Base-by-base conservation (phyloP, 1,284 basidiomycete species). In the Puccinia coronata region DNA sequence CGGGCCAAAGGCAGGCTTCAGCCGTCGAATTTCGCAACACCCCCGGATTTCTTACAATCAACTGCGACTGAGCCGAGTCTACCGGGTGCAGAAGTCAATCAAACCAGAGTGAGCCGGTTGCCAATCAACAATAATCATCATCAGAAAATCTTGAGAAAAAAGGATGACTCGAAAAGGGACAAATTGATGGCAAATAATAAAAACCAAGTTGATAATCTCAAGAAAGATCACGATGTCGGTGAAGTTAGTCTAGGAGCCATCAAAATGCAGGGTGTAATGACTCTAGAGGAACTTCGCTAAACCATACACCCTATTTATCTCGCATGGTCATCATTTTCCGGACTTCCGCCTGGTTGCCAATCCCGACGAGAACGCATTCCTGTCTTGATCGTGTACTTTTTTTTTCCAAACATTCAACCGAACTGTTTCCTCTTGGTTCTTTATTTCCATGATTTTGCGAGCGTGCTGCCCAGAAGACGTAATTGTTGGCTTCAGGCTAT, bases 261-360 rank as follows among this genome's bases (percentile, higher is more conserved):
- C 49, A 78, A 78, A 65, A 78, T 78, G 76, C 76, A 78, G 25
- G 76, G 76, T 47, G 69, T 47, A 39, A 78, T 78, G 76, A 78
- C 76, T 34, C 39, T 78, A 25, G 76, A 78, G 36, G 76, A 78
- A 31, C 61, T 78, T 67, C 63, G 63, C 41, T 67, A 67, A 28
- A n/a, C 12, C 63, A 12, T n/a, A 18, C 6, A 36, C 28, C 11
- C 34, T 25, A 11, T 25, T 34, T 59, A 31, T 59, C 16, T 34
- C 28, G n/a, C n/a, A 57, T 57, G 55, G 55, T n/a, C 57, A 18
- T 3, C 8, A 59, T 12, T 16, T 59, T 59, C 12, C 9, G 57
- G 25, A 34, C 28, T 8, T 31, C 57, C 34, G 57, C 14, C 57
- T 59, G 34, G 3, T 59, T 25, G 1, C 43, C 43, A 47, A 47